These are phyloP conservation scores for Rhodosporidiobolus sp. DNA, from an alignment of 768 basidiomycete genomes.

Conservation along the genomic window DNA sequence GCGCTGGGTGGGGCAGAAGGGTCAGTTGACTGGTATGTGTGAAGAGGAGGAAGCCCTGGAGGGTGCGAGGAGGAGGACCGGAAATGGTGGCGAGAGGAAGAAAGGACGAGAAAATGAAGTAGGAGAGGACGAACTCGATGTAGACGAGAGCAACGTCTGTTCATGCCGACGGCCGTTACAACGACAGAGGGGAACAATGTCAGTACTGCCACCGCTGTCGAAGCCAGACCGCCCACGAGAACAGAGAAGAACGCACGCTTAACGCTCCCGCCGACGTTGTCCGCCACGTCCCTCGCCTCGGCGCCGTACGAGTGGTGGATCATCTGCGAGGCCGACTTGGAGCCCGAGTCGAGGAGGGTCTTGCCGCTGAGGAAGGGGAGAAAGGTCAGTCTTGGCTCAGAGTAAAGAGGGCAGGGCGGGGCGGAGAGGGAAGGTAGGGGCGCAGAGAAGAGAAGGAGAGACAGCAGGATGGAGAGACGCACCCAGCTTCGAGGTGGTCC, in stretches of 20 bases:
- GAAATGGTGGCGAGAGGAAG: neutral
- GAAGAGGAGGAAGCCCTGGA: neutral
- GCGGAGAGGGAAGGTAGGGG: neutral
- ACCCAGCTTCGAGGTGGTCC: constrained; percentile 44
- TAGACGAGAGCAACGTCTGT: constrained; percentile 49
- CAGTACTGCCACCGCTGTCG: neutral
- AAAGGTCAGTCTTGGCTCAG: too few species aligned
- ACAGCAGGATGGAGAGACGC: constrained; percentile 1
- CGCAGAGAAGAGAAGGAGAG: neutral
- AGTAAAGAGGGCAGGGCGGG: neutral
- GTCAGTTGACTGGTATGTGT: neutral
- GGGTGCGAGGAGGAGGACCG: too few species aligned
- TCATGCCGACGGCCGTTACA: neutral
- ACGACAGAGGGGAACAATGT: neutral
- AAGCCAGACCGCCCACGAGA: too few species aligned
- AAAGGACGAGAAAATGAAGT: too few species aligned
- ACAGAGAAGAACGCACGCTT: constrained; percentile 13
- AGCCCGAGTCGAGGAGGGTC: constrained; percentile 20
- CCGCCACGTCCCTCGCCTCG: constrained; percentile 48
- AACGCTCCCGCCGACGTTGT: constrained; percentile 48
- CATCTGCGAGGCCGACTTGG: constrained; percentile 14
- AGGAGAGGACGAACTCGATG: constrained; percentile 42
- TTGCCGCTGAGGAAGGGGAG: neutral
- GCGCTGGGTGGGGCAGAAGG: constrained; percentile 21
- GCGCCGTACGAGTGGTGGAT: constrained; percentile 49